Conservation (phyloP, 2,329 filamentous ascomycete species). For the Colletotrichum karsti region DNA sequence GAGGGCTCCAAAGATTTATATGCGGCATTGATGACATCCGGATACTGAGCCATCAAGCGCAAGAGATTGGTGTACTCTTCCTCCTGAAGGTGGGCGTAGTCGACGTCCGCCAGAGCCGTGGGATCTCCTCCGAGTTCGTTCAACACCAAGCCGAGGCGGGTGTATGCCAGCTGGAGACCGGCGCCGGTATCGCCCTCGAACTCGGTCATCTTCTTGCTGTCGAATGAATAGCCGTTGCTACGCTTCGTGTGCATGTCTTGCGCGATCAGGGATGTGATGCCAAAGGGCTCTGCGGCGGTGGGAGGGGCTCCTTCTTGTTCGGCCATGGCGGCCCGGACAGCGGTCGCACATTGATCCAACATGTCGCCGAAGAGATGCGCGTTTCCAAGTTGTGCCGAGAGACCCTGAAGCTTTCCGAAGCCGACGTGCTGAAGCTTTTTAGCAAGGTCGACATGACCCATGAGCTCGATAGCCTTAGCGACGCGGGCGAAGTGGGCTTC, state of each 20-base stretch:
- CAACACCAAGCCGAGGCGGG: conserved; percentile 61
- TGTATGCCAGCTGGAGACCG: conserved; percentile 77
- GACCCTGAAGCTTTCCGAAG: conserved; percentile 58
- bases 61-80: conserved; percentile 66
- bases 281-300: conserved; percentile 69
- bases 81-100: conserved; percentile 33
- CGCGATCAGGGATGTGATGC: conserved; percentile 76
- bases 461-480: conserved; percentile 43
- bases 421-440: conserved; percentile 45
- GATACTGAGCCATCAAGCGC: conserved; percentile 69
- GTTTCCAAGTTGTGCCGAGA: conserved; percentile 52
- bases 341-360: conserved; percentile 60
- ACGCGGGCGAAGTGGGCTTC: conserved; percentile 44
- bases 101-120: conserved; percentile 20
- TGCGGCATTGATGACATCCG: conserved; percentile 70
- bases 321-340: conserved; percentile 65
- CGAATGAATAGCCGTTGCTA: conserved; percentile 32
- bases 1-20: conserved; percentile 73
- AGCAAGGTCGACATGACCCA: conserved; percentile 42
- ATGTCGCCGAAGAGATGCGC: conserved; percentile 66
- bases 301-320: conserved; percentile 73
- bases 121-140: conserved; percentile 29
- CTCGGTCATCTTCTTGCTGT: conserved; percentile 67
- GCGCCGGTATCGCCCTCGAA: conserved; percentile 80
- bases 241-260: conserved; percentile 39